These are phyloP conservation scores for Aristolochia fimbriata DNA, from an alignment of 164 flowering plant genomes.

Conservation along the genomic window DNA sequence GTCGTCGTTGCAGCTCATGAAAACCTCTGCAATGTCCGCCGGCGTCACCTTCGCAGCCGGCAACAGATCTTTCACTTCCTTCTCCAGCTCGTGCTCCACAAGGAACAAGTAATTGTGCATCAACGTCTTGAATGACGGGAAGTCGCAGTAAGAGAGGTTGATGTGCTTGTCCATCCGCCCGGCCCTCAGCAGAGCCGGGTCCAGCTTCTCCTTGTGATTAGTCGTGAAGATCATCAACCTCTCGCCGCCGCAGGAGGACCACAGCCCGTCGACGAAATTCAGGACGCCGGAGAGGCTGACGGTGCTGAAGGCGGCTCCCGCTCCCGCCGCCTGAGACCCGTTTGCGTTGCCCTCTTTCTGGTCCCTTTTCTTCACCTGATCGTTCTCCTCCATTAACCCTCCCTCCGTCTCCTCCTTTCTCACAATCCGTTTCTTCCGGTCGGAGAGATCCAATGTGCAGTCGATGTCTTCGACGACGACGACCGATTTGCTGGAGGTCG, in stretches of 20 bases:
- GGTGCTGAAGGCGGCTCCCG: not conserved
- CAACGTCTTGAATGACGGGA: constrained; percentile 14
- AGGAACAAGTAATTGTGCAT: constrained; percentile 17
- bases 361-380: not conserved
- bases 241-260: constrained; percentile 30
- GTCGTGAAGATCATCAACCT: constrained; percentile 26
- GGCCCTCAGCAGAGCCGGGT: constrained; percentile 17
- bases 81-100: constrained; percentile 13
- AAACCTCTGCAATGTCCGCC: constrained; percentile 23
- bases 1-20: constrained; percentile 26
- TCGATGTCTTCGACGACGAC: constrained; percentile 27
- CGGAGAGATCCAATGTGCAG: constrained; percentile 21
- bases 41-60: constrained; percentile 17
- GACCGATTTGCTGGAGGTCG: constrained; percentile 23
- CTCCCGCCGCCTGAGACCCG: not conserved
- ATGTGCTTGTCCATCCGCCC: constrained; percentile 30
- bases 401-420: not conserved
- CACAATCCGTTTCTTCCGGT: constrained; percentile 3
- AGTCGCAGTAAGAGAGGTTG: constrained; percentile 15
- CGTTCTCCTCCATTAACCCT: not conserved
- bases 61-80: constrained; percentile 11
- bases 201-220: constrained; percentile 25
- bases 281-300: constrained; percentile 9
- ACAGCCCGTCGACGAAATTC: constrained; percentile 28
- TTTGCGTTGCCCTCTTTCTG: not conserved